Conservation (phyloP, 108 stramenopile species). For the Phaeodactylum tricornutum region DNA sequence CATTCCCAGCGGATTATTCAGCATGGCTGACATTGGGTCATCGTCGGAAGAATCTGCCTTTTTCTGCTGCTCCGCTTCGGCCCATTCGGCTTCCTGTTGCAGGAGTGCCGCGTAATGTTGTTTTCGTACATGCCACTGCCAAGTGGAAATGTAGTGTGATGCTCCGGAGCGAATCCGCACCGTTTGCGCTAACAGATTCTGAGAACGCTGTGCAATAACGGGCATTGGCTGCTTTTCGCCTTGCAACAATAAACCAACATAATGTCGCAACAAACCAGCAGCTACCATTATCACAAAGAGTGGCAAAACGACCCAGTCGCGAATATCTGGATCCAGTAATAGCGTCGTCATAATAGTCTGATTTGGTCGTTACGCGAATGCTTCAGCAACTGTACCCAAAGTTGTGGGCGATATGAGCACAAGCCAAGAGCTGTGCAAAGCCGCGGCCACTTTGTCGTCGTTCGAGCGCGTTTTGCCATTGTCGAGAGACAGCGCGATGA, state of each 20-base stretch:
- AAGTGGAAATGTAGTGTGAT: conserved; percentile 34
- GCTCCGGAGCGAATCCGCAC: conserved; percentile 31
- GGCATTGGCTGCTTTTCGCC: conserved; percentile 19
- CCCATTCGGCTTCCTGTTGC: no score
- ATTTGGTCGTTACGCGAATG: no score
- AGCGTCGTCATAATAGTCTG: conserved; percentile 18
- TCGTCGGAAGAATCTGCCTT: conserved; percentile 25
- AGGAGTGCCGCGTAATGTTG: no score
- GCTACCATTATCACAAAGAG: conserved; percentile 73
- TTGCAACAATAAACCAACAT: conserved; percentile 50
- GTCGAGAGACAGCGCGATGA: no score
- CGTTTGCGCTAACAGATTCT: conserved; percentile 22
- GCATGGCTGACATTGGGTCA: conserved; percentile 22
- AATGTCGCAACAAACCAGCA: conserved; percentile 54
- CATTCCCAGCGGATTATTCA: conserved; percentile 53
- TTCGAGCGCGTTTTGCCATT: no score
- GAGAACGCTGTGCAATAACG: conserved; percentile 23
- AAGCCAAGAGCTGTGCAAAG: no score
- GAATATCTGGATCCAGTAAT: conserved; percentile 64
- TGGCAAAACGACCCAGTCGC: conserved; percentile 79
- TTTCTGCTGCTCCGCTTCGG: conserved; percentile 20
- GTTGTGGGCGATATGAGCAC: no score
- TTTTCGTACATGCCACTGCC: conserved; percentile 36
- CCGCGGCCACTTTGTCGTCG: no score
- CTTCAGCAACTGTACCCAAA: no score